phyloP scores from a whole-genome alignment of 352 stramenopile species.

The Pythium aquatile region DNA sequence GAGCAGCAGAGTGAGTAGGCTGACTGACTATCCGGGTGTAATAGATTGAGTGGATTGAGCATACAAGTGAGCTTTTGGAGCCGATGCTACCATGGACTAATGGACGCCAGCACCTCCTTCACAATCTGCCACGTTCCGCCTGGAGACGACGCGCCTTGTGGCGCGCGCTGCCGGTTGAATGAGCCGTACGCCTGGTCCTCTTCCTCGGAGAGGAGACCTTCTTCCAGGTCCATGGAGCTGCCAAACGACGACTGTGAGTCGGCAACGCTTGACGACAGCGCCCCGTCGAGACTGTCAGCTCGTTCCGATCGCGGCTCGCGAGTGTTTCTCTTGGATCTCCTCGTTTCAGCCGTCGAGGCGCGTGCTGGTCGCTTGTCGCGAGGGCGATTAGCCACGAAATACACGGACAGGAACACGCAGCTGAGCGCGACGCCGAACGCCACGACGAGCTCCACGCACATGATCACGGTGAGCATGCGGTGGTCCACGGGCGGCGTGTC shows the following conservation, averaged over 20 bases:
- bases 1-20: constrained; percentile 3
- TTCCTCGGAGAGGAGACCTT: constrained; percentile 65
- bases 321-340: constrained; percentile 4
- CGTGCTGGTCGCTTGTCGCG: constrained; percentile 29
- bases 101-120: constrained; percentile 56
- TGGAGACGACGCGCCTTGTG: constrained; percentile 16
- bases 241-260: constrained; percentile 16
- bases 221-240: constrained; percentile 56
- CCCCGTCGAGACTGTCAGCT: constrained; percentile 10
- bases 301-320: constrained; percentile 8
- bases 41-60: constrained; percentile 5
- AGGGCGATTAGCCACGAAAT: constrained; percentile 85
- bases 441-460: constrained; percentile 84
- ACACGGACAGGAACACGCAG: constrained; percentile 85
- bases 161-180: constrained; percentile 30
- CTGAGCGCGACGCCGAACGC: constrained; percentile 77
- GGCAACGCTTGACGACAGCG: constrained; percentile 10
- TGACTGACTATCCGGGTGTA: background rate
- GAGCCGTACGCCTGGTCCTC: constrained; percentile 72
- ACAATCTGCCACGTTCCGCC: constrained; percentile 43
- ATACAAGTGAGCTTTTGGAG: background rate
- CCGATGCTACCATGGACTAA: constrained; percentile 67
- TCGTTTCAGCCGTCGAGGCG: background rate
- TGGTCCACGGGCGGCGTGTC: constrained; percentile 80
- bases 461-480: constrained; percentile 80